Base-by-base conservation (phyloP, 352 stramenopile genomes). In the Phytophthora litchii region DNA sequence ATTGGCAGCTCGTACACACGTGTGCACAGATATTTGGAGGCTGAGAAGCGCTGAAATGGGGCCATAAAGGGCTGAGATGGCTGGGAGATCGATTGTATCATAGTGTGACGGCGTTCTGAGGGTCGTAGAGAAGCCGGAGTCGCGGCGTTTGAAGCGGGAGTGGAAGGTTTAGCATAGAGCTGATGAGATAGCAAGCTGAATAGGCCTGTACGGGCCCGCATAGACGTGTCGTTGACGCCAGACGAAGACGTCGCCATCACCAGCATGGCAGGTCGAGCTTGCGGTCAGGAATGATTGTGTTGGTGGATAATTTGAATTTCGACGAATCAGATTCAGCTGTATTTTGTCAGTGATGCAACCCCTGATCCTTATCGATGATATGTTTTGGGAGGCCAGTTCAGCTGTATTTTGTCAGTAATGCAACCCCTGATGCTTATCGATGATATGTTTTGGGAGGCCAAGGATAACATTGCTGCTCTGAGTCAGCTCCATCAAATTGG, bases 211-310 rank as follows among this genome's bases (percentile, higher is more conserved):
- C 17, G 29, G 5, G 31, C 20, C 27, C 36, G 52, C 35, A 52
- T 7, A 60, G 42, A 46, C 23, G 43, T 50, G 43, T 60, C 34
- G n/a, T 29, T 25, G 32, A 7, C 20, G 19, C 32, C 40, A 19
- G 54, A 64, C 10, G 64, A 66, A 32, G 67, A 76, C 54, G 68
- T 76, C 41, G 64, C 64, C 48, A 76, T 73, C 44, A 69, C 37
- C 36, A 27, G 49, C 53, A 67, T 61, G n/a, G 11, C 35, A 19
- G 8, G 16, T 45, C 27, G 23, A 48, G n/a, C 17, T 40, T 49
- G 41, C 4, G 45, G 16, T 14, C 10, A 13, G 36, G 63, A 67
- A 71, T 71, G 57, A 64, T 67, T 35, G 56, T 71, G 34, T 2
- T 17, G 21, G 14, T 37, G 43, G 2, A 16, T 9, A 3, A 19